Conservation (phyloP, 169 alveolate species). For the Babesia divergens region DNA sequence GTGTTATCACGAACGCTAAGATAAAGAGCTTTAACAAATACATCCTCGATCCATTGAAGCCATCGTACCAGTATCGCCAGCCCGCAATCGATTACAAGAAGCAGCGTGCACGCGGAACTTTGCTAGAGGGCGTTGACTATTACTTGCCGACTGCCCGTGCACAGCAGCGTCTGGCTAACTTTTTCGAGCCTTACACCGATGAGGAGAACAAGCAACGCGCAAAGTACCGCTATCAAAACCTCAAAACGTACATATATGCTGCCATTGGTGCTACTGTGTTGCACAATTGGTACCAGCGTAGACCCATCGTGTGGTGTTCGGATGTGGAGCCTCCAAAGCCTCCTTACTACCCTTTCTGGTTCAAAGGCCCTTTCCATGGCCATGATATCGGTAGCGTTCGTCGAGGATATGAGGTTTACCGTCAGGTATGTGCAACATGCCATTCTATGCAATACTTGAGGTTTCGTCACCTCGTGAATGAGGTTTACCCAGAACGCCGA, state of each 20-base stretch:
- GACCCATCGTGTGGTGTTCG: constrained; percentile 87
- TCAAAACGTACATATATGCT: constrained; percentile 73
- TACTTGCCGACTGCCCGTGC: constrained; percentile 75
- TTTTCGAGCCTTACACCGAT: constrained; percentile 81
- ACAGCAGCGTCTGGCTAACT: constrained; percentile 76
- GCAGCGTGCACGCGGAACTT: constrained; percentile 83
- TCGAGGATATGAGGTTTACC: constrained; percentile 83
- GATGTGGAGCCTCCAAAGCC: constrained; percentile 83
- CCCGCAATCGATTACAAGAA: constrained; percentile 81
- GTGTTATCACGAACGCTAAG: constrained; percentile 69
- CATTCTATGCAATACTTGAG: constrained; percentile 82
- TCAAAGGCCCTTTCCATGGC: constrained; percentile 80
- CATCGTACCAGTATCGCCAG: constrained; percentile 69
- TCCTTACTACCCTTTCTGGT: constrained; percentile 86
- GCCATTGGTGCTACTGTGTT: constrained; percentile 82
- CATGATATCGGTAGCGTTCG: constrained; percentile 85
- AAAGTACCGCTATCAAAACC: constrained; percentile 77
- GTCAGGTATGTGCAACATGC: constrained; percentile 87
- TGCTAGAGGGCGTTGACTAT: constrained; percentile 81
- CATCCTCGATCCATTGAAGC: constrained; percentile 75
- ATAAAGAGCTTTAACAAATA: constrained; percentile 70
- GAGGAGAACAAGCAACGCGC: constrained; percentile 77
- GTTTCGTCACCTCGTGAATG: constrained; percentile 82
- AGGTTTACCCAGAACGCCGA: constrained; percentile 82
- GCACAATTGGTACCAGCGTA: constrained; percentile 78